Evolutionary conservation across 2,329 filamentous ascomycete species (phyloP).

Genomic region (Fusarium sp.): DNA sequence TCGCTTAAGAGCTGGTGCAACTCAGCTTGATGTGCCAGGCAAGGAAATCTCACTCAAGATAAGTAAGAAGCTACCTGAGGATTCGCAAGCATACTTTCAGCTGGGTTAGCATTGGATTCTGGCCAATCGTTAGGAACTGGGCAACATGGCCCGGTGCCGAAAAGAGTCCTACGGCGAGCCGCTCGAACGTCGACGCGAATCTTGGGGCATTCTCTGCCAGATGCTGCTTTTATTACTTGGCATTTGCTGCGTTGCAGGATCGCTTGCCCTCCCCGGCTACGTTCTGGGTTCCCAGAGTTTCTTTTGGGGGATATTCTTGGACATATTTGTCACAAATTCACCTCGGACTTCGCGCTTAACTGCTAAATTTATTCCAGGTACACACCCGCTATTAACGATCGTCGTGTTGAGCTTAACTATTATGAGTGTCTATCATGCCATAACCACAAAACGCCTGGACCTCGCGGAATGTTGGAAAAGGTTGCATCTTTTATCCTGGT

Average conservation of each 20-base stretch:
- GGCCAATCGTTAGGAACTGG: not conserved
- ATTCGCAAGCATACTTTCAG: slow-evolving; percentile 4
- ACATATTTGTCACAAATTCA: not conserved
- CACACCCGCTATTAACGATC: slow-evolving; percentile 13
- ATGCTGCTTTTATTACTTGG: not conserved
- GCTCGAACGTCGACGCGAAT: not conserved
- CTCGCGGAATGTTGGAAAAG: slow-evolving; percentile 15
- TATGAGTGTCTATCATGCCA: slow-evolving; percentile 6
- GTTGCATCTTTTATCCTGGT: slow-evolving; percentile 18
- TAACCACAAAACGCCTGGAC: slow-evolving; percentile 11
- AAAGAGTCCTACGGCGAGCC: not conserved
- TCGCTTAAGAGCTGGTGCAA: slow-evolving; percentile 17
- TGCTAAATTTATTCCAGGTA: slow-evolving; percentile 2
- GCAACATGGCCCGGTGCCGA: not conserved
- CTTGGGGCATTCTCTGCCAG: not conserved
- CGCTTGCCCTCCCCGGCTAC: not conserved
- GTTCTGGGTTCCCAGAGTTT: not conserved
- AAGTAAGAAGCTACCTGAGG: slow-evolving; percentile 1
- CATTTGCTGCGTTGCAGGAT: slow-evolving; percentile 11
- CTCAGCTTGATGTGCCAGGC: not conserved
- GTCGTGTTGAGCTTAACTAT: slow-evolving; percentile 1
- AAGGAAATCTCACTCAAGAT: slow-evolving; percentile 10
- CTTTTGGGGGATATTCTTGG: not conserved
- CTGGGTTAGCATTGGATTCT: not conserved
- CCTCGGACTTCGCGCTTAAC: not conserved